phyloP scores from a whole-genome alignment of 345 rosid genomes.

The Gossypium bickii region DNA sequence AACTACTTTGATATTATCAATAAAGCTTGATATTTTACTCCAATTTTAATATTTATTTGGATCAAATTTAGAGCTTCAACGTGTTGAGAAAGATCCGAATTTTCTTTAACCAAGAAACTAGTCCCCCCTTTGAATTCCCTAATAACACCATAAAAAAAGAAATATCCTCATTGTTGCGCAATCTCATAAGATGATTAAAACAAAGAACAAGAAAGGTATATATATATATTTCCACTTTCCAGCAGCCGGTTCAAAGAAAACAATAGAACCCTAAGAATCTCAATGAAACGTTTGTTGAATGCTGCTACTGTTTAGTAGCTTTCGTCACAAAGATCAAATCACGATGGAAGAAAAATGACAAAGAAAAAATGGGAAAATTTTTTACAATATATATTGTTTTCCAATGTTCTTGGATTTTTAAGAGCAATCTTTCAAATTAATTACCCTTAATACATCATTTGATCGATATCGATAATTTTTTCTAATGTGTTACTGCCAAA shows the following conservation, averaged over 20 bases:
- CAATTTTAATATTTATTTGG: background rate
- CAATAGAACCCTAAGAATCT: background rate
- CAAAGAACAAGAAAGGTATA: background rate
- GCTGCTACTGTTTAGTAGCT: background rate
- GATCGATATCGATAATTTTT: no score
- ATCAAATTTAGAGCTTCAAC: background rate
- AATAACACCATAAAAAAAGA: background rate
- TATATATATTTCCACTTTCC: background rate
- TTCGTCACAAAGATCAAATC: no score
- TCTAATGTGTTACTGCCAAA: no score
- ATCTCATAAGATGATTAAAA: background rate
- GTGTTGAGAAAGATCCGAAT: background rate
- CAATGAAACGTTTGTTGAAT: conserved; percentile 4
- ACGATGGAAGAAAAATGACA: background rate
- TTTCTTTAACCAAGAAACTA: no score
- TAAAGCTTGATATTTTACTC: background rate
- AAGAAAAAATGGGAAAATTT: background rate
- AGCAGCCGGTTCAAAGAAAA: background rate
- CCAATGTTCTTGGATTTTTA: background rate
- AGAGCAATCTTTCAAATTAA: background rate
- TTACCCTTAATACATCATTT: no score
- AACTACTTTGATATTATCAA: background rate
- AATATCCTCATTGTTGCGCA: background rate
- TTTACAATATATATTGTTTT: background rate
- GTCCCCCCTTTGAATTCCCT: background rate